Percentiles rank a stretch among this genome's conserved stretches.
Evolutionary conservation across 768 basidiomycete species (phyloP).

Genomic region (Pulveroboletus sp.): DNA sequence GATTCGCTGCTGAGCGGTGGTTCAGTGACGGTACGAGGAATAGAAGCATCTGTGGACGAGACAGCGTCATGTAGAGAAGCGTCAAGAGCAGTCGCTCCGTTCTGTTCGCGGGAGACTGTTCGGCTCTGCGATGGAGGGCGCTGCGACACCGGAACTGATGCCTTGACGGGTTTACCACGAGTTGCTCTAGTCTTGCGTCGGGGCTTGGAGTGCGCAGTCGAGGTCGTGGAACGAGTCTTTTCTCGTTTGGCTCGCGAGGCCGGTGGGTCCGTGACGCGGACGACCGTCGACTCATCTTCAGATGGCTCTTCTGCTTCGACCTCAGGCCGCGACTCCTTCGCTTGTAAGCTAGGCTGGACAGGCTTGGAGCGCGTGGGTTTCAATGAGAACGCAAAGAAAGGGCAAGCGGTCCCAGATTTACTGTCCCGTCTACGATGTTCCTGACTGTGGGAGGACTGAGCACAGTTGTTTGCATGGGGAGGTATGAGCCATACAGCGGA

Average conservation of each 20-base stretch:
- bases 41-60: too few relatives aligned
- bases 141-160: slow-evolving; percentile 9
- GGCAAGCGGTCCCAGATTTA: slow-evolving; percentile 40
- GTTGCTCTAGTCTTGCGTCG: slow-evolving; percentile 20
- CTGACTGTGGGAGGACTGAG: slow-evolving; percentile 39
- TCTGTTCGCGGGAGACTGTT: not conserved
- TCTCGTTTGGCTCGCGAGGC: slow-evolving; percentile 15
- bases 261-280: slow-evolving; percentile 10
- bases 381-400: slow-evolving; percentile 35
- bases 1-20: too few relatives aligned
- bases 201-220: slow-evolving; percentile 18
- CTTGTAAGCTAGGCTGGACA: not conserved
- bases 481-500: slow-evolving; percentile 59
- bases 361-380: slow-evolving; percentile 27
- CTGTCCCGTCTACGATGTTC: slow-evolving; percentile 68
- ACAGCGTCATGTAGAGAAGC: not conserved
- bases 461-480: not conserved
- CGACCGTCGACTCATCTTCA: slow-evolving; percentile 22
- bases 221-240: slow-evolving; percentile 19
- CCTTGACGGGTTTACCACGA: slow-evolving; percentile 21
- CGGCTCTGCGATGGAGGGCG: slow-evolving; percentile 14
- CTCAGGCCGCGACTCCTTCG: not conserved
- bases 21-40: too few relatives aligned
- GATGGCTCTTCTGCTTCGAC: slow-evolving; percentile 8
- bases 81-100: not conserved